A percentile compares a stretch with the other conserved stretches of the same genome.
Evolutionary conservation across 768 basidiomycete genomes (phyloP).

Genomic region (Boletus subcaerulescens): DNA sequence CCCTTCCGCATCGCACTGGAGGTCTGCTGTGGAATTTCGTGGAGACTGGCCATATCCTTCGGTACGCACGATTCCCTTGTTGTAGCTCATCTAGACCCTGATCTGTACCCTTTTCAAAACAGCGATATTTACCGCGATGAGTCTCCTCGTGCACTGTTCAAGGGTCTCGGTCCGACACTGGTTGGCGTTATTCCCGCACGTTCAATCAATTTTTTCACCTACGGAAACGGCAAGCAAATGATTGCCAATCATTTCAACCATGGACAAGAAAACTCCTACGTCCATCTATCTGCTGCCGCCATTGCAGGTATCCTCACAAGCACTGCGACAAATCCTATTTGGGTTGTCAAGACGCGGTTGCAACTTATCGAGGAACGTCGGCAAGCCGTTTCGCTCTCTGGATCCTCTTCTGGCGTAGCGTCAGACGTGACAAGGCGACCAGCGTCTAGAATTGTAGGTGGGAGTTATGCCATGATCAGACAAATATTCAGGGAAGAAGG

Average conservation of each 20-base stretch:
- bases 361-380: conserved; percentile 56
- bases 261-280: conserved; percentile 74
- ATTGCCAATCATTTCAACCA: conserved; percentile 79
- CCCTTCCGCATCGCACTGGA: conserved; percentile 33
- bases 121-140: conserved; percentile 89
- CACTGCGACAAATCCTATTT: conserved; percentile 94
- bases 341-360: conserved; percentile 97
- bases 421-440: conserved; percentile 6
- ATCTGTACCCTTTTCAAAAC: background rate
- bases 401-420: background rate
- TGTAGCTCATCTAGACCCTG: background rate
- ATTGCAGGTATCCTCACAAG: conserved; percentile 84
- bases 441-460: conserved; percentile 39
- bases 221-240: conserved; percentile 93
- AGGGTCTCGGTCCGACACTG: conserved; percentile 89
- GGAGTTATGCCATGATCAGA: conserved; percentile 60
- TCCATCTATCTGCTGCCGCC: conserved; percentile 86
- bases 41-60: conserved; percentile 87
- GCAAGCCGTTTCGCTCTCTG: conserved; percentile 3
- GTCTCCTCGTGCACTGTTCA: conserved; percentile 86
- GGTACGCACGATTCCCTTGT: conserved; percentile 41
- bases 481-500: conserved; percentile 82
- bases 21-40: conserved; percentile 89
- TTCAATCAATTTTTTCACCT: conserved; percentile 97
- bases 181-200: conserved; percentile 95